Evolutionary conservation across 176 grass and related monocot genomes (phyloP).

Genomic region (Oryza meridionalis): DNA sequence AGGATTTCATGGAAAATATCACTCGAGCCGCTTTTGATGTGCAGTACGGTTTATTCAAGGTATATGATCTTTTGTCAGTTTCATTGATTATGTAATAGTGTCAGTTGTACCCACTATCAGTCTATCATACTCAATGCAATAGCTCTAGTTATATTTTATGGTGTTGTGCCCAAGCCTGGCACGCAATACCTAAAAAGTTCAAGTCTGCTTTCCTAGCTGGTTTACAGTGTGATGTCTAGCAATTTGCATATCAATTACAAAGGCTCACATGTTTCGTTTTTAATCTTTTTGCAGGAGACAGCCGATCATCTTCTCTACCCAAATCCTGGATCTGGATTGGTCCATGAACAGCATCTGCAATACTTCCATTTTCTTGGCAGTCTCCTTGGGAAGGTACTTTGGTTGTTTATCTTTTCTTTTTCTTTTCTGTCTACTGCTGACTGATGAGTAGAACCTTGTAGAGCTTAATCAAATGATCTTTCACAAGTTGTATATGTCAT

Average conservation of each 20-base stretch:
- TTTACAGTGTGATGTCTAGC: not conserved
- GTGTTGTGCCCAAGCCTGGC: not conserved
- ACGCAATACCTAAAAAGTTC: not conserved
- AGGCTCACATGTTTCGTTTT: slow-evolving; percentile 6
- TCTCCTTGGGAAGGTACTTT: slow-evolving; percentile 93
- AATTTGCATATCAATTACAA: slow-evolving; percentile 1
- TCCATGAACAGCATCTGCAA: slow-evolving; percentile 91
- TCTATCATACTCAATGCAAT: slow-evolving; percentile 1
- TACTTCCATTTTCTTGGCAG: slow-evolving; percentile 96
- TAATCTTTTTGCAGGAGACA: slow-evolving; percentile 69
- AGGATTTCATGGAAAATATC: slow-evolving; percentile 99
- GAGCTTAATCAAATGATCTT: slow-evolving; percentile 10
- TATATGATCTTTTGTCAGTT: slow-evolving; percentile 39
- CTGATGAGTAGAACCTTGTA: slow-evolving; percentile 4
- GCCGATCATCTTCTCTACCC: slow-evolving; percentile 91
- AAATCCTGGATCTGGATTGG: slow-evolving; percentile 93
- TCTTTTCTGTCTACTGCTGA: not conserved
- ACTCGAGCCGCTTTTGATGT: slow-evolving; percentile 95
- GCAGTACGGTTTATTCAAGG: slow-evolving; percentile 96
- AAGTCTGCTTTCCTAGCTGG: not conserved
- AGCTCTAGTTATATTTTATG: not conserved
- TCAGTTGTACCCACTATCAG: not conserved
- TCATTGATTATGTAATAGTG: slow-evolving; percentile 5
- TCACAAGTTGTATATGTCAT: not conserved
- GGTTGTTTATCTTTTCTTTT: not conserved